Evolutionary conservation across 495 filamentous ascomycete genomes (phyloP), one percentile per base, ranked within the genome.

Genomic region (Penicillium longicatenatum): DNA sequence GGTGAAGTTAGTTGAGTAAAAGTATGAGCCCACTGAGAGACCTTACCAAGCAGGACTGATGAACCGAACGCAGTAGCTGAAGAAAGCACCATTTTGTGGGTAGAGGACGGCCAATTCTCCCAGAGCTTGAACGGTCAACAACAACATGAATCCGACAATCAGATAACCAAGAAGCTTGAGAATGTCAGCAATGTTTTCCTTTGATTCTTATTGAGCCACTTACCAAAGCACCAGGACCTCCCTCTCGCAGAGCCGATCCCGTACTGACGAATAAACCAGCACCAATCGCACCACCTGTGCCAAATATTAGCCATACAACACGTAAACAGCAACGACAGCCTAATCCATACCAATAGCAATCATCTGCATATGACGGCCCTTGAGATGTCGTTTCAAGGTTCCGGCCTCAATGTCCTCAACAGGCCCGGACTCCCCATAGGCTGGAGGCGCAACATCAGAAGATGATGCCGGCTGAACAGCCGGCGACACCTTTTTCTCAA

Each of bases 31-130:
- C 14, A 30, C 8, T 4, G 6, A 24, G 31, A 22, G 39, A 44
- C 20, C 20, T 52, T 22, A 77, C 82, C 82, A 84, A 16, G 82
- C 75, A 51, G 81, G 79, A 63, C 82, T 82, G 55, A 84, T 78
- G 53, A 85, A 85, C 24, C 82, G 79, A 37, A 69, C 65, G 31
- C 73, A 73, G 68, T 84, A 84, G n/a, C 70, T 75, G 68, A 78
- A 85, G 70, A 84, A 84, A 57, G 76, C 81, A 66, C 82, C 88
- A 35, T 86, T 86, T 45, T 84, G 79, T 10, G 88, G 88, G 59
- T 86, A 91, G 59, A 89, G 77, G 52, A 87, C 83, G 14, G 87
- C 87, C 54, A 90, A 63, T 68, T 90, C 87, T 63, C 86, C 87
- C 22, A 90, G 70, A 24, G 86, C 86, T 66, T 88, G 86, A 58